A percentile compares a stretch with the other conserved stretches of the same genome.
These are phyloP conservation scores for Novymonas esmeraldas DNA, from an alignment of 208 protist genomes.

Conservation along the genomic window DNA sequence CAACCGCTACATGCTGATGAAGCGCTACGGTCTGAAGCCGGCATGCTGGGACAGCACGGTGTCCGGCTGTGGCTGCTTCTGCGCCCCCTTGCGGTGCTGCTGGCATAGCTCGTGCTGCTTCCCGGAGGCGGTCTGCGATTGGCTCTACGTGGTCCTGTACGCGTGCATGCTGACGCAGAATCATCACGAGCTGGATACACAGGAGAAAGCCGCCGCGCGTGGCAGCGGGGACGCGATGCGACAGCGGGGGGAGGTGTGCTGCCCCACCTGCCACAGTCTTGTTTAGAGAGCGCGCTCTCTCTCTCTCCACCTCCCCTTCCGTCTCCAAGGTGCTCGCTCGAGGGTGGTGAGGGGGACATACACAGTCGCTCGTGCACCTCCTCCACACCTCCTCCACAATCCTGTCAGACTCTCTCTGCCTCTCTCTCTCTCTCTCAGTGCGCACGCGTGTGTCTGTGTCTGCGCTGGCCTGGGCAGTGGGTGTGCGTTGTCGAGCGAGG, in stretches of 20 bases:
- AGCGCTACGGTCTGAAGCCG: slow-evolving; percentile 53
- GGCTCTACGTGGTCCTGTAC: slow-evolving; percentile 45
- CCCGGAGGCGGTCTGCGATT: slow-evolving; percentile 29
- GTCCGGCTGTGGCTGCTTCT: slow-evolving; percentile 40
- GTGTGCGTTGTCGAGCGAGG: too few relatives aligned
- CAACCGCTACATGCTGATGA: slow-evolving; percentile 74
- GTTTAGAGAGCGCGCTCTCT: background rate
- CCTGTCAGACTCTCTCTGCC: background rate
- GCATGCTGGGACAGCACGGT: slow-evolving; percentile 60
- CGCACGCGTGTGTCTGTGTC: too few relatives aligned
- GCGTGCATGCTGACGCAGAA: slow-evolving; percentile 74
- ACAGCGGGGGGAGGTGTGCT: background rate
- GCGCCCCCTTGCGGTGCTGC: slow-evolving; percentile 8
- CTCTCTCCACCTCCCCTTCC: background rate
- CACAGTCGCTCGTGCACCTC: too few relatives aligned
- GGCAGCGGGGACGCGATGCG: background rate
- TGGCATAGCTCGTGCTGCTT: slow-evolving; percentile 19
- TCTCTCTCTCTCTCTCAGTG: background rate
- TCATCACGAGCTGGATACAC: slow-evolving; percentile 54
- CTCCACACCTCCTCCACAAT: too few relatives aligned
- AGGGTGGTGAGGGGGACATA: too few relatives aligned
- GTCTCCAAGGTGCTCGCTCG: background rate
- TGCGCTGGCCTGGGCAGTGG: too few relatives aligned
- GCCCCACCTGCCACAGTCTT: background rate
- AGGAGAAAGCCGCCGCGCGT: slow-evolving; percentile 28